Conservation (phyloP, 2,329 filamentous ascomycete genomes). For the Ustilaginoidea virens region DNA sequence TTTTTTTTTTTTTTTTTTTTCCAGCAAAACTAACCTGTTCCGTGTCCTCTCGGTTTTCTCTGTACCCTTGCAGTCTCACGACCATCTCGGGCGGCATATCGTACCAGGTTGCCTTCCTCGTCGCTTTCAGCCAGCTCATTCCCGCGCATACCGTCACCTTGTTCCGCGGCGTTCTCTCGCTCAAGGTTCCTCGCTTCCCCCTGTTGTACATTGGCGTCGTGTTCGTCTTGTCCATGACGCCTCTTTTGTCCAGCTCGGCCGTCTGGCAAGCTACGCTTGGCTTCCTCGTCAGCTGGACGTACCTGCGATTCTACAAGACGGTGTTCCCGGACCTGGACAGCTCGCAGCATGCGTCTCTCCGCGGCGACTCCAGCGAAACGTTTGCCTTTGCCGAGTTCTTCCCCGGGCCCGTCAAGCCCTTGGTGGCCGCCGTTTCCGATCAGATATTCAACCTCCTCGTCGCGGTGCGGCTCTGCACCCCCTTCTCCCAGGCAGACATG, state of each 20-base stretch:
- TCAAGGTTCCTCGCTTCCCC: slow-evolving; percentile 62
- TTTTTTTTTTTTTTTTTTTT: too few species aligned
- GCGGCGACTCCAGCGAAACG: slow-evolving; percentile 87
- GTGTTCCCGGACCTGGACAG: slow-evolving; percentile 54
- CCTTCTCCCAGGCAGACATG: slow-evolving; percentile 71
- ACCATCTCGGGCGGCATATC: slow-evolving; percentile 80
- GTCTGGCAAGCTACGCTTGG: slow-evolving; percentile 67
- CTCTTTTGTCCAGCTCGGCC: slow-evolving; percentile 51
- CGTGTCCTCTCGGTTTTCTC: too few species aligned
- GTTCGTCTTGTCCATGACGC: slow-evolving; percentile 44
- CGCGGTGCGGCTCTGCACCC: slow-evolving; percentile 61
- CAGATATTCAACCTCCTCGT: slow-evolving; percentile 62
- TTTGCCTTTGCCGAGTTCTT: slow-evolving; percentile 96
- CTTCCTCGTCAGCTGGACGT: slow-evolving; percentile 82
- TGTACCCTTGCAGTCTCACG: slow-evolving; percentile 46
- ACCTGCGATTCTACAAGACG: slow-evolving; percentile 86
- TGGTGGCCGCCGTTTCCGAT: slow-evolving; percentile 59
- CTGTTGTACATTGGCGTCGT: slow-evolving; percentile 63
- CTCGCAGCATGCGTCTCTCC: slow-evolving; percentile 46
- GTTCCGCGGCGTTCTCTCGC: slow-evolving; percentile 73
- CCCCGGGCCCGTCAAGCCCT: slow-evolving; percentile 65
- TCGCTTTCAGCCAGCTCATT: slow-evolving; percentile 94
- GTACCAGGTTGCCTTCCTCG: slow-evolving; percentile 83
- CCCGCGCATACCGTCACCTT: slow-evolving; percentile 94
- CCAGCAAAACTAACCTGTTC: too few species aligned